Evolutionary conservation across 306 rosid genomes (phyloP).

Genomic region (Lathyrus sativus): DNA sequence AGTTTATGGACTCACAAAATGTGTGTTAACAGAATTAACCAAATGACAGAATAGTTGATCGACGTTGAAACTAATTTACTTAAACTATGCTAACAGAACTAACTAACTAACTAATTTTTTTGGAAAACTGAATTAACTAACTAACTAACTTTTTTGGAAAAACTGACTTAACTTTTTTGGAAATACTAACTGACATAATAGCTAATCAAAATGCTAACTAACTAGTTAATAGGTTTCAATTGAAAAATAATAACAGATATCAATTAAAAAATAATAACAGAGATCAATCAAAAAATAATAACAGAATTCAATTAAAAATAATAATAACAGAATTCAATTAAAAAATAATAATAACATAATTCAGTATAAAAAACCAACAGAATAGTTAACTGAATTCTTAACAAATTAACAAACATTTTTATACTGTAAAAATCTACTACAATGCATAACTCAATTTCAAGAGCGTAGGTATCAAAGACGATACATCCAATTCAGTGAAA

Average conservation of each 20-base stretch:
- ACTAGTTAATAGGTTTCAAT: not conserved
- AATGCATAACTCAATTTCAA: not conserved
- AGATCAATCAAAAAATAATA: no score
- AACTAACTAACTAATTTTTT: not conserved
- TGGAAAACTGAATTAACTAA: no score
- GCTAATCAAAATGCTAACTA: not conserved
- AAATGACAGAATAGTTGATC: not conserved
- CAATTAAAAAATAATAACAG: no score
- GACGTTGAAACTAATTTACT: not conserved
- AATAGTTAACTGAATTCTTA: not conserved
- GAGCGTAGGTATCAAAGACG: slow-evolving; percentile 11
- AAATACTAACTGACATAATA: not conserved
- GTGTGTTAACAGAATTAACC: not conserved
- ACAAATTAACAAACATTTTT: not conserved
- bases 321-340: not conserved
- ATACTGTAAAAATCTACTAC: not conserved
- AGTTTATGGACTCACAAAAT: no score
- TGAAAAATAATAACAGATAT: no score
- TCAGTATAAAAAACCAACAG: not conserved
- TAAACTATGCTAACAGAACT: not conserved
- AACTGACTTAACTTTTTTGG: no score
- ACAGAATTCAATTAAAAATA: not conserved
- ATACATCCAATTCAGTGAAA: slow-evolving; percentile 4
- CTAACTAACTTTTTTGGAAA: no score
- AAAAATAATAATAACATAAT: no score